Evolutionary conservation across 371 early-diverging fungal genomes (phyloP).

Genomic region (Mucor sp.): DNA sequence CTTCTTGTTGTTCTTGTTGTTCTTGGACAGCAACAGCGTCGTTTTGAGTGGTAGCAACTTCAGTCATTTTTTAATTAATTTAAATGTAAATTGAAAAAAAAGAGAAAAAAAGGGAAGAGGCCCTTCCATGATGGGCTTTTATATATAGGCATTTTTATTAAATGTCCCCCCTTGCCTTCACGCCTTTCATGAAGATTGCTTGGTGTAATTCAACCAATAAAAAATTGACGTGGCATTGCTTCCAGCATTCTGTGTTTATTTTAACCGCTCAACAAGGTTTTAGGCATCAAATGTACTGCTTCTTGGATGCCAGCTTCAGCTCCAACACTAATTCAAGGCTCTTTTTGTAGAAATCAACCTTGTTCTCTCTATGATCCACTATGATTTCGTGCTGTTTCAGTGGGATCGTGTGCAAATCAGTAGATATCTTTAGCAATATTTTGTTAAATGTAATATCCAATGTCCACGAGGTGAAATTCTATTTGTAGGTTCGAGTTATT

Average conservation of each 20-base stretch:
- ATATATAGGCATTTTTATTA: background rate
- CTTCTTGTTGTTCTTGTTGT: slow-evolving; percentile 9
- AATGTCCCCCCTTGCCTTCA: slow-evolving; percentile 1
- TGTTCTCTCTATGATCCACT: slow-evolving; percentile 9
- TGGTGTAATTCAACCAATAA: slow-evolving; percentile 16
- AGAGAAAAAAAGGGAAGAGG: background rate
- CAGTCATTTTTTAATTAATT: slow-evolving; percentile 9
- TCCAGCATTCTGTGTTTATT: background rate
- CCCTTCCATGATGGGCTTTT: background rate
- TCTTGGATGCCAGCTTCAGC: slow-evolving; percentile 17
- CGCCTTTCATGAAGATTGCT: background rate
- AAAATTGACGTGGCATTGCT: slow-evolving; percentile 22
- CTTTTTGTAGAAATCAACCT: slow-evolving; percentile 31
- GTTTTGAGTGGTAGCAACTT: slow-evolving; percentile 4
- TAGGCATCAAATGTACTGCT: slow-evolving; percentile 26
- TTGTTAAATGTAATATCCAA: slow-evolving; percentile 38
- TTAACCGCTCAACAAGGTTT: background rate
- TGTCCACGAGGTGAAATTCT: slow-evolving; percentile 28
- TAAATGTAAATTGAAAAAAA: background rate
- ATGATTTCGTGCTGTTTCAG: background rate
- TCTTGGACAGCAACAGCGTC: background rate
- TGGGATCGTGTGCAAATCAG: slow-evolving; percentile 1
- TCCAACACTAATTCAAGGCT: slow-evolving; percentile 30
- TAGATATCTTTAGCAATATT: slow-evolving; percentile 21
- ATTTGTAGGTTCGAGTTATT: slow-evolving; percentile 3